These are phyloP conservation scores for Sarocladium kiliense DNA, from an alignment of 2,329 filamentous ascomycete species.

Conservation along the genomic window DNA sequence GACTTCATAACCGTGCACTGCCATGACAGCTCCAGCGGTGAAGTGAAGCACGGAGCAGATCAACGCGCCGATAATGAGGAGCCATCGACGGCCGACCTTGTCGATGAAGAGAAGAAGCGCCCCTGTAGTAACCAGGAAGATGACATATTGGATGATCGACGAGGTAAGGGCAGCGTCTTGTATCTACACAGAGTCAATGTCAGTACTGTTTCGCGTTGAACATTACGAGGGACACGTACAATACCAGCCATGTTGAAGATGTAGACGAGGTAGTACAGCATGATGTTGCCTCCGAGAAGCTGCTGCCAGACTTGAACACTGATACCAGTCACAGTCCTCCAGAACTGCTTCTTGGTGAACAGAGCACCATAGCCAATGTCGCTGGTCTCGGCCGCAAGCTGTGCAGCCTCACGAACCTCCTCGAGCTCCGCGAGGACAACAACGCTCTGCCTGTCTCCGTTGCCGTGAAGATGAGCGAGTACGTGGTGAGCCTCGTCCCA, in stretches of 20 bases:
- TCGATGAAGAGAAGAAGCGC: conserved; percentile 45
- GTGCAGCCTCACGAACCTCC: conserved; percentile 40
- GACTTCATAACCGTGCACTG: conserved; percentile 38
- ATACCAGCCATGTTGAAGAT: conserved; percentile 58
- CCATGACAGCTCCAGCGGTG: conserved; percentile 44
- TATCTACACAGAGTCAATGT: conserved; percentile 11
- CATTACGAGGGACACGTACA: conserved; percentile 6
- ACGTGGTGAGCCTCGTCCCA: conserved; percentile 49
- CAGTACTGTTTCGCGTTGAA: conserved; percentile 13
- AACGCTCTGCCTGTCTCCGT: conserved; percentile 47
- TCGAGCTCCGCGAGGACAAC: conserved; percentile 53
- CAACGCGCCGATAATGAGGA: conserved; percentile 41
- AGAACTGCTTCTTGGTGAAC: conserved; percentile 44
- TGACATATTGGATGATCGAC: conserved; percentile 50
- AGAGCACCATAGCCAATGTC: conserved; percentile 35
- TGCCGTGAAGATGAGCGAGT: conserved; percentile 53
- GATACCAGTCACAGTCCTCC: conserved; percentile 43
- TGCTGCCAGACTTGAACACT: conserved; percentile 51
- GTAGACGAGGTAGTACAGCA: conserved; percentile 57
- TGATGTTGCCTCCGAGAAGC: conserved; percentile 47
- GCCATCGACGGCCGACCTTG: conserved; percentile 39
- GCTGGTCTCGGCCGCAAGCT: conserved; percentile 30
- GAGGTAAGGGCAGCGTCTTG: conserved; percentile 35
- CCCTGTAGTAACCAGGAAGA: conserved; percentile 49
- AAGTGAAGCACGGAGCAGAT: conserved; percentile 42